Evolutionary conservation across 2,329 filamentous ascomycete genomes (phyloP), one percentile per base, ranked within the genome.

Genomic region (Colletotrichum lindemuthianum): DNA sequence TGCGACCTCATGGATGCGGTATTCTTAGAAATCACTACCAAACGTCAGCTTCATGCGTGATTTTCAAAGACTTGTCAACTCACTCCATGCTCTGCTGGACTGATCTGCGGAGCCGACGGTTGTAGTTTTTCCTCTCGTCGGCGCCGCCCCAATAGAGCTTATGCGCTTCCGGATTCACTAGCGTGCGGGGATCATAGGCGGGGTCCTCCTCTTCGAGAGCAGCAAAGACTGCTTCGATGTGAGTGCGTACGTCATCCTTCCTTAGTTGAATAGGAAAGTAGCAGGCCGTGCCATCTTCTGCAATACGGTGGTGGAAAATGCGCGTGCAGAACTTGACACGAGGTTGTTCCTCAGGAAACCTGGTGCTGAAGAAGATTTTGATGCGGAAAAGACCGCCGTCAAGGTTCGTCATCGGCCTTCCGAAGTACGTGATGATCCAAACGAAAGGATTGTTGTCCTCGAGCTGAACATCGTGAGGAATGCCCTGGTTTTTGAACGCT

Each of bases 381-480:
- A 97, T 90, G 66, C 87, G 88, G 80, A 98, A 95, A 66, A 98
- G 86, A 2, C 95, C 93, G 13, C 94, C 95, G 70, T 98, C 95
- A 2, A 98, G 86, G 70, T 97, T 93, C 6, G 93, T 97, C 90
- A 96, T 96, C 1, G 93, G 92, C 59, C 90, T 87, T 33, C 96
- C 96, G 74, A 97, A 96, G 74, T 97, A 94, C 2, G 92, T 96
- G 65, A 98, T 76, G 16, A 85, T 77, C 96, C 96, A 98, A 16
- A 95, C 84, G 72, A 97, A 97, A 0, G 95, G 94, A 71, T 97
- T 98, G 43, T 84, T 86, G 68, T 96, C 84, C 36, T 91, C 89
- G 7, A 98, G 81, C 60, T 89, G 86, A 41, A 98, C 80, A 69
- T 93, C 90, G 61, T 97, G 84, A 0, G 92, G 90, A 33, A 88